These are phyloP conservation scores for Coemansia sp. DNA, from an alignment of 192 early-diverging fungal species.

Conservation along the genomic window DNA sequence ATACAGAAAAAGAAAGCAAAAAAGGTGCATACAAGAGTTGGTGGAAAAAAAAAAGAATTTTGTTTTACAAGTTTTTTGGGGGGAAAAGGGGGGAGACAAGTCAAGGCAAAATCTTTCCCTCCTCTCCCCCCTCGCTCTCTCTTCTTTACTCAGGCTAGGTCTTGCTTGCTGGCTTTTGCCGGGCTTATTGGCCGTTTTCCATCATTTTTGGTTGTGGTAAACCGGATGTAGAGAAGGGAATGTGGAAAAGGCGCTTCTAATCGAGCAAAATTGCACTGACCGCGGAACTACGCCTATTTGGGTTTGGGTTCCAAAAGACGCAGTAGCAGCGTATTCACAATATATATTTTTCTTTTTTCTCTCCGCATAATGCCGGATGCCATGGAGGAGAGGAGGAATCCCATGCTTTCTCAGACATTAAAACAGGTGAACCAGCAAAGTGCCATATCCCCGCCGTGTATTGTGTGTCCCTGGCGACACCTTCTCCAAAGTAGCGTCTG, in stretches of 20 bases:
- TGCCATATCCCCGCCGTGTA: not conserved
- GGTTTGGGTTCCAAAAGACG: not conserved
- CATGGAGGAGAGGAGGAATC: too few relatives aligned
- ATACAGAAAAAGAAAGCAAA: conserved; percentile 9
- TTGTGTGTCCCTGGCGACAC: not conserved
- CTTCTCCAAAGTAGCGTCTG: not conserved
- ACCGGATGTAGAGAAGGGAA: not conserved
- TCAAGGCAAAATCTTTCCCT: not conserved
- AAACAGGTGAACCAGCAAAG: not conserved
- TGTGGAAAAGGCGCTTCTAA: not conserved
- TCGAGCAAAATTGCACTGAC: not conserved
- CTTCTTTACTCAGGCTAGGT: not conserved
- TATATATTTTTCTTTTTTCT: too few relatives aligned
- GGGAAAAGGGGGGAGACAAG: not conserved
- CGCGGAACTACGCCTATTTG: not conserved
- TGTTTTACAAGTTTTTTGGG: conserved; percentile 5
- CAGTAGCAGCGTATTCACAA: not conserved
- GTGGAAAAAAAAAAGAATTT: not conserved
- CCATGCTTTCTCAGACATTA: too few relatives aligned
- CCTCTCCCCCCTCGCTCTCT: too few relatives aligned
- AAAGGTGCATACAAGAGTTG: conserved; percentile 1
- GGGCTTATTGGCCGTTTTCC: not conserved
- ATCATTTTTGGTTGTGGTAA: not conserved
- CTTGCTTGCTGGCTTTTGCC: not conserved
- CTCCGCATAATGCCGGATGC: too few relatives aligned